Evolutionary conservation across 1,284 basidiomycete genomes (phyloP).

Genomic region (Ganoderma leucocontextum): DNA sequence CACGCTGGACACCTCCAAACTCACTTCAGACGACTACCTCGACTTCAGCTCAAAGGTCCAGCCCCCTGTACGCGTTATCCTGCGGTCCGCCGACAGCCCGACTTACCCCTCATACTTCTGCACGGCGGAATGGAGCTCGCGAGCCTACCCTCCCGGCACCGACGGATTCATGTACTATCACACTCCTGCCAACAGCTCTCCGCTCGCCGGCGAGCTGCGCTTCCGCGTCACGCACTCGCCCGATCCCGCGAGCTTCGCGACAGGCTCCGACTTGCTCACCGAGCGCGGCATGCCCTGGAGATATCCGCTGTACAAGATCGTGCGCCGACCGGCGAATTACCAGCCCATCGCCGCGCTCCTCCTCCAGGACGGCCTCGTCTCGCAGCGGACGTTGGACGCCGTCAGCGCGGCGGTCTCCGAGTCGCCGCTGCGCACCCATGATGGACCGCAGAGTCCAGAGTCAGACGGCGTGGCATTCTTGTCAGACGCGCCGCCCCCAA

Average conservation of each 20-base stretch:
- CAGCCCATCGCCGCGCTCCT: background rate
- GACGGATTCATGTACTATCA: background rate
- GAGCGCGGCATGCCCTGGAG: background rate
- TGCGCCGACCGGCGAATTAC: no score
- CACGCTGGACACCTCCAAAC: constrained; percentile 31
- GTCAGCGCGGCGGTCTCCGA: no score
- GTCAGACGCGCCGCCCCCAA: background rate
- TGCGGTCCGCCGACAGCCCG: no score
- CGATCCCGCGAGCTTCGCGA: background rate
- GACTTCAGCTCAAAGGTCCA: constrained; percentile 27
- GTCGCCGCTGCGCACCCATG: no score
- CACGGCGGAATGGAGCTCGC: background rate
- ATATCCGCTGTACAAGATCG: no score
- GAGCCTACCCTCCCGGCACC: background rate
- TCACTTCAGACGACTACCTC: constrained; percentile 38
- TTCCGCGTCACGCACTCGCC: background rate
- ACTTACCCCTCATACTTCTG: background rate
- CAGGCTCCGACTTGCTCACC: background rate
- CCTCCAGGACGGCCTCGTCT: background rate
- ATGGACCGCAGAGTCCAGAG: no score
- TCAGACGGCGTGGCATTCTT: background rate
- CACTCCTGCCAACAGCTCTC: background rate
- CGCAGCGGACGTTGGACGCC: background rate
- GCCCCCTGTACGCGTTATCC: background rate
- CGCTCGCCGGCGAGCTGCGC: background rate